Evolutionary conservation across 2,329 filamentous ascomycete genomes (phyloP).

Genomic region (Calycina herbarum): DNA sequence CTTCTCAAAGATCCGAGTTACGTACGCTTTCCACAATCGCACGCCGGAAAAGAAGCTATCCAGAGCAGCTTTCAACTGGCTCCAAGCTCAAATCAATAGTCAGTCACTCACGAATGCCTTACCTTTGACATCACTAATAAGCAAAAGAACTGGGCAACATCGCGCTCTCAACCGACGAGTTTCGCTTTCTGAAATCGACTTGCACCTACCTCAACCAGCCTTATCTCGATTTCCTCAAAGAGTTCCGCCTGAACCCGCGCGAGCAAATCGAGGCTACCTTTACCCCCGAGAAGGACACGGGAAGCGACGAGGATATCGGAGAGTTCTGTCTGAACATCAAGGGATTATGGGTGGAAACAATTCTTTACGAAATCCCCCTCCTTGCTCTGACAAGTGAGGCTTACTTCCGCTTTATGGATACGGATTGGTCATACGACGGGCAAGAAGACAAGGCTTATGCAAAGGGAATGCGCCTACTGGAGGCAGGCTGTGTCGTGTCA

Average conservation of each 20-base stretch:
- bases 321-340: conserved; percentile 75
- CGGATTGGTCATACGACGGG: conserved; percentile 83
- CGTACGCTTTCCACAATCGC: conserved; percentile 92
- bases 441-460: conserved; percentile 82
- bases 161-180: conserved; percentile 74
- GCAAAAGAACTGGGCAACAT: conserved; percentile 78
- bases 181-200: conserved; percentile 72
- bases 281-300: conserved; percentile 55
- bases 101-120: conserved; percentile 35
- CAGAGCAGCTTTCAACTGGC: conserved; percentile 79
- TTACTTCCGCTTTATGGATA: conserved; percentile 96
- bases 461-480: conserved; percentile 76
- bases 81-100: conserved; percentile 81
- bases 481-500: conserved; percentile 84
- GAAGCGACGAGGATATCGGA: conserved; percentile 66
- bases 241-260: conserved; percentile 77
- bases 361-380: conserved; percentile 95
- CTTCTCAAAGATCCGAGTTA: conserved; percentile 79
- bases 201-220: conserved; percentile 77
- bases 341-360: conserved; percentile 90
- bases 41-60: conserved; percentile 92
- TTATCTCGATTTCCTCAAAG: conserved; percentile 79
- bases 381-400: conserved; percentile 91
- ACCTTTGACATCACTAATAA: conserved; percentile 30
- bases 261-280: conserved; percentile 72